These are phyloP conservation scores for Sugiyamaella marilandica DNA, from an alignment of 805 yeast genomes.

Conservation along the genomic window DNA sequence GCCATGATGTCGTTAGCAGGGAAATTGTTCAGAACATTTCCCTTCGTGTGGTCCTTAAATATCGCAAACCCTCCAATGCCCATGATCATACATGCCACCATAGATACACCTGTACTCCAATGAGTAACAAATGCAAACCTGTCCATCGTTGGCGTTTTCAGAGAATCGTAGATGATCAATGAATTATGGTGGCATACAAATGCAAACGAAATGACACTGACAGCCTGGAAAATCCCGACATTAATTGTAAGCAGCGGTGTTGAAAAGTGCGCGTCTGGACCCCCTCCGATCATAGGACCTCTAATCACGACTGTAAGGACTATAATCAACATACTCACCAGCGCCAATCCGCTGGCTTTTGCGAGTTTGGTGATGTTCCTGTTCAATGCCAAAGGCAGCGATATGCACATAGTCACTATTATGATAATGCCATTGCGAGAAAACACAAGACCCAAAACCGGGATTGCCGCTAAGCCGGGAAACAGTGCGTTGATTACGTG, in stretches of 20 bases:
- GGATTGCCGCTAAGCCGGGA: conserved; percentile 36
- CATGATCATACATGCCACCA: conserved; percentile 70
- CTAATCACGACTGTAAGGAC: conserved; percentile 65
- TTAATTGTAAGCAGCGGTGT: conserved; percentile 45
- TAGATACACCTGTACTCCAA: conserved; percentile 73
- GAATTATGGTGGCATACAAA: conserved; percentile 95
- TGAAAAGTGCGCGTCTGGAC: conserved; percentile 45
- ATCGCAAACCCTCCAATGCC: conserved; percentile 74
- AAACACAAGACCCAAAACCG: conserved; percentile 47
- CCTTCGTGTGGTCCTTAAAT: conserved; percentile 75
- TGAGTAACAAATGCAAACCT: conserved; percentile 77
- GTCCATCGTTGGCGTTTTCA: conserved; percentile 68
- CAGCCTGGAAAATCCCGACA: conserved; percentile 73
- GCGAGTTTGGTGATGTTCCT: conserved; percentile 79
- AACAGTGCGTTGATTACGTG: conserved; percentile 72
- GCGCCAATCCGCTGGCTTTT: conserved; percentile 79
- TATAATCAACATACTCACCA: conserved; percentile 77
- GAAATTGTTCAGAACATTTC: conserved; percentile 85
- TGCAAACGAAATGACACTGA: conserved; percentile 92
- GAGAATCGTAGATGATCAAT: conserved; percentile 79
- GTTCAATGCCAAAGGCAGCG: conserved; percentile 77
- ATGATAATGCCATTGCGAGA: conserved; percentile 67
- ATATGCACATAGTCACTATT: conserved; percentile 62
- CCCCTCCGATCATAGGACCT: conserved; percentile 55
- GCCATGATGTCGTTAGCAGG: conserved; percentile 67